phyloP scores from a whole-genome alignment of 1,139 yeast species.

The Suhomyces wounanorum region DNA sequence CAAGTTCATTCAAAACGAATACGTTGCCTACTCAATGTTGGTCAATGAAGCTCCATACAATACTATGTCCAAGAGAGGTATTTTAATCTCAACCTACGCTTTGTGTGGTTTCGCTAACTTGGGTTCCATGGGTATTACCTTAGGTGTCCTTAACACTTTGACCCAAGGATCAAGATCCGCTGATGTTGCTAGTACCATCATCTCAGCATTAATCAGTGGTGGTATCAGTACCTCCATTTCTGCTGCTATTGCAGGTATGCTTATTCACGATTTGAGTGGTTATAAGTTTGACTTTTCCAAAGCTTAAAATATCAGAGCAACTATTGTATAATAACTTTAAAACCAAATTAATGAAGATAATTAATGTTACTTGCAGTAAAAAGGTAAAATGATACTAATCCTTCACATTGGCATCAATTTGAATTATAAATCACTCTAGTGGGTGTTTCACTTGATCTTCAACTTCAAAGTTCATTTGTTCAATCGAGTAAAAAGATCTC shows the following conservation, averaged over 20 bases:
- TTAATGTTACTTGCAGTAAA: too few relatives aligned
- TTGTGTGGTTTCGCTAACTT: conserved; percentile 68
- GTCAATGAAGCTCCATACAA: conserved; percentile 49
- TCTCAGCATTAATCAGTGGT: conserved; percentile 57
- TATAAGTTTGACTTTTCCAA: conserved; percentile 14
- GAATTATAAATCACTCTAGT: too few relatives aligned
- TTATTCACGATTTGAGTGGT: conserved; percentile 50
- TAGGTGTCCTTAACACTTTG: conserved; percentile 62
- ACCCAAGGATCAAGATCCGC: conserved; percentile 54
- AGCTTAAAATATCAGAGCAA: not conserved
- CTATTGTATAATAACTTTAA: not conserved
- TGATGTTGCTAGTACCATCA: conserved; percentile 50
- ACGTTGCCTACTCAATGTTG: conserved; percentile 56
- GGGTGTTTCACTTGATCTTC: too few relatives aligned
- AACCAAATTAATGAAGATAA: too few relatives aligned
- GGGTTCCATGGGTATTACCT: conserved; percentile 64
- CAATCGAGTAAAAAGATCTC: too few relatives aligned
- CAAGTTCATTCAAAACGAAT: conserved; percentile 66
- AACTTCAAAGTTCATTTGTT: too few relatives aligned
- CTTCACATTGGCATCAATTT: too few relatives aligned
- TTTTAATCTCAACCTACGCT: conserved; percentile 63
- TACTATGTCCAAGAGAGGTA: conserved; percentile 53
- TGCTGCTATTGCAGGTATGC: conserved; percentile 72
- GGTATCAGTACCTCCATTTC: conserved; percentile 57
- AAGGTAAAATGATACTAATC: too few relatives aligned